phyloP scores from a whole-genome alignment of 2,329 filamentous ascomycete species.

The Cladophialophora carrionii region DNA sequence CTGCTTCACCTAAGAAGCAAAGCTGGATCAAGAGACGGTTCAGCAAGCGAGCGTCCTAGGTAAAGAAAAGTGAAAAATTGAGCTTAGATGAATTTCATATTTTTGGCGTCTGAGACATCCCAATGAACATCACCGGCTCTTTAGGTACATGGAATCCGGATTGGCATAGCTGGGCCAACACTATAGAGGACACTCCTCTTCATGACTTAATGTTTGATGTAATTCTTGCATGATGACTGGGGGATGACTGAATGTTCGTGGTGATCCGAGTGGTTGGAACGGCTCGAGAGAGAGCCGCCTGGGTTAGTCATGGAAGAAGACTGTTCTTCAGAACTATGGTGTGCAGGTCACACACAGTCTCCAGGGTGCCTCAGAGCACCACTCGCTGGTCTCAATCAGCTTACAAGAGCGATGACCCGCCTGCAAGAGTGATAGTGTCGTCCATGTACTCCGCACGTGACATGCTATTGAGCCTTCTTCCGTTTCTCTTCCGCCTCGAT shows the following conservation, averaged over 20 bases:
- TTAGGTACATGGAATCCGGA: constrained; percentile 13
- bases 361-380: constrained; percentile 6
- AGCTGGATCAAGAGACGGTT: constrained; percentile 87
- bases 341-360: constrained; percentile 21
- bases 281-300: not conserved
- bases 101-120: constrained; percentile 23
- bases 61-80: constrained; percentile 9
- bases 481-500: constrained; percentile 61
- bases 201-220: constrained; percentile 36
- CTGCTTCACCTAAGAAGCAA: constrained; percentile 67
- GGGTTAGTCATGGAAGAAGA: not conserved
- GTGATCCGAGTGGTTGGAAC: constrained; percentile 2
- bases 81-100: not conserved
- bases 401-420: not conserved
- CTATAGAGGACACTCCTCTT: constrained; percentile 8
- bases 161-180: constrained; percentile 21
- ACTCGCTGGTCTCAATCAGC: not conserved
- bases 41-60: constrained; percentile 59
- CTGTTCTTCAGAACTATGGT: constrained; percentile 4
- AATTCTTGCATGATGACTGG: constrained; percentile 26
- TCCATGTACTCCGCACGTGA: not conserved
- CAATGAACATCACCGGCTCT: constrained; percentile 10
- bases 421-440: not conserved
- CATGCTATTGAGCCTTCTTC: constrained; percentile 49
- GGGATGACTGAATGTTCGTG: not conserved